Conservation (phyloP, 257 asterid species). For the Nicotiana benthamiana region DNA sequence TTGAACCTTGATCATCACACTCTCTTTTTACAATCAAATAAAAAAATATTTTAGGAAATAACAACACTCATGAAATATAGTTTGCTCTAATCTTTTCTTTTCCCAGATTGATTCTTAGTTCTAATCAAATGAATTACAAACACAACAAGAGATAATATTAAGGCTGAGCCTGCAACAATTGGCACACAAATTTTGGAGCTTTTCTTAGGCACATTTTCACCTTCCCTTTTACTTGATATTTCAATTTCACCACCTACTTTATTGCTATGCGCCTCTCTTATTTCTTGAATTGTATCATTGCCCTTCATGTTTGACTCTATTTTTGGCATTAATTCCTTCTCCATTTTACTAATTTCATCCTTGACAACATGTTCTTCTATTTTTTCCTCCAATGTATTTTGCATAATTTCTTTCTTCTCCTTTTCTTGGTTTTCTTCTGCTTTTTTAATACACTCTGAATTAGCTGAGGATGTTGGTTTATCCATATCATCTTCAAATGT, state of each 20-base stretch:
- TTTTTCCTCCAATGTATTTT: background rate
- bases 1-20: background rate
- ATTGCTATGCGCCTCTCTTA: background rate
- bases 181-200: conserved; percentile 47
- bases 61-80: background rate
- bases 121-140: conserved; percentile 49
- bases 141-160: conserved; percentile 61
- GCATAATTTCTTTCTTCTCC: background rate
- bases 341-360: background rate
- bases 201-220: conserved; percentile 6
- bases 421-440: conserved; percentile 7
- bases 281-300: background rate
- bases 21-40: background rate
- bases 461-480: background rate
- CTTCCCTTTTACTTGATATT: conserved; percentile 8
- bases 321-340: background rate
- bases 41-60: no score
- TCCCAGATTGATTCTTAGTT: conserved; percentile 36
- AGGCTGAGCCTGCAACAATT: conserved; percentile 65
- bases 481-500: conserved; percentile 9
- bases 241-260: conserved; percentile 6
- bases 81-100: conserved; percentile 26
- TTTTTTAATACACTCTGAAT: background rate
- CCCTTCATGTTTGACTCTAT: background rate
- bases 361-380: background rate